A percentile compares a stretch with the other conserved stretches of the same genome.
Conservation (phyloP, 2,329 filamentous ascomycete species). For the Paramyrothecium sp. region DNA sequence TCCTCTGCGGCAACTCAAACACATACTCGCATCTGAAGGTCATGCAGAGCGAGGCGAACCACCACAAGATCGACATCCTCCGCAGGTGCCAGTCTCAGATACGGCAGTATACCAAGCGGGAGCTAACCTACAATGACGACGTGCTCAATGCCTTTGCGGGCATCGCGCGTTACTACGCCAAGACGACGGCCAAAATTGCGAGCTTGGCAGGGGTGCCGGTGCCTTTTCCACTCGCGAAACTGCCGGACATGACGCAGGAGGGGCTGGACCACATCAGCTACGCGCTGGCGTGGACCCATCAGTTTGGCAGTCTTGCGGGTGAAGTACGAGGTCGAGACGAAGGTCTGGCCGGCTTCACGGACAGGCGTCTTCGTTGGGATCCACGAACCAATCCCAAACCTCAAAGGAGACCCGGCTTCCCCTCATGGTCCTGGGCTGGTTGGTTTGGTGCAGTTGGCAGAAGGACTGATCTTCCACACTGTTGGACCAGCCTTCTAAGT, state of each 20-base stretch:
- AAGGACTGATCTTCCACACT: neutral
- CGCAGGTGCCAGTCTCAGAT: slow-evolving; percentile 1
- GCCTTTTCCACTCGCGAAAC: neutral
- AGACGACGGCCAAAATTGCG: neutral
- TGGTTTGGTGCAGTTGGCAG: neutral
- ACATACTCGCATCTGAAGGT: neutral
- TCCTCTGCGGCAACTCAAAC: slow-evolving; percentile 1
- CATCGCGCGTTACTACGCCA: neutral
- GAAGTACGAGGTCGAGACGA: too few relatives aligned
- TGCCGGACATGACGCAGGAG: neutral
- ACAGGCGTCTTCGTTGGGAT: neutral
- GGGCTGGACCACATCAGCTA: slow-evolving; percentile 1
- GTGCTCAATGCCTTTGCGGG: neutral
- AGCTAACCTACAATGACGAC: neutral
- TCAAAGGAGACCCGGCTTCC: neutral
- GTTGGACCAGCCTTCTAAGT: neutral
- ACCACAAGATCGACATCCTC: slow-evolving; percentile 2
- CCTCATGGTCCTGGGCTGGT: slow-evolving; percentile 2
- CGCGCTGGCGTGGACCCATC: neutral
- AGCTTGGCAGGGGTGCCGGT: slow-evolving; percentile 1
- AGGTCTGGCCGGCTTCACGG: neutral
- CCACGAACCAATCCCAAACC: neutral
- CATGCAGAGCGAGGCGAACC: neutral
- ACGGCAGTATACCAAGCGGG: neutral
- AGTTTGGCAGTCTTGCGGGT: neutral